Base-by-base conservation (phyloP, 345 rosid genomes). In the Eucalyptus camaldulensis region DNA sequence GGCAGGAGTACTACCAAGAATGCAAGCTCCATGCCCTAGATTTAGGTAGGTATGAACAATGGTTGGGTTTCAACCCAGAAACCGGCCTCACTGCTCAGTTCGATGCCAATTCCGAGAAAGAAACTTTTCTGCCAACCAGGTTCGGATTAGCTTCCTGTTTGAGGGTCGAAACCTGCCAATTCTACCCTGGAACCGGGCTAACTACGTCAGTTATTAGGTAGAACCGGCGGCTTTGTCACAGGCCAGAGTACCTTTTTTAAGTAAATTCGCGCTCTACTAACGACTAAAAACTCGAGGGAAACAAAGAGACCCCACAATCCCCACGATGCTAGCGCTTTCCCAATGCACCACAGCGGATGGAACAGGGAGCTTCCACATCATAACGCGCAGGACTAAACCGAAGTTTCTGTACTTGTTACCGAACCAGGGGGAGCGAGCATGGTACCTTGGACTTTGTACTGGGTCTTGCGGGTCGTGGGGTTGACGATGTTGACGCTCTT, bases 401-500 rank as follows among this genome's bases (percentile, higher is more conserved):
- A 45, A 53, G 58, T 29, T 49, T 5, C 58, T 53, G 33, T 49
- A 2, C 19, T 13, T 7, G 54, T 16, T 16, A 69, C 22, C 5
- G 33, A 49, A 24, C 51, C 47, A 16, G 43, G n/a, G n/a, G 51
- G 16, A 87, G 58, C 49, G 67, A 86, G 76, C 10, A 60, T 89
- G 3, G 3, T 86, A 98, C 99, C 99, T 96, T 97, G 99, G 94
- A 98, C 99, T 91, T 94, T 97, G 95, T 94, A 98, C 90, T 96
- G 99, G 86, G 96, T 96, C 88, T 94, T 97, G 80, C 97, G 94
- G 4, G 98, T 97, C 4, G 97, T 88, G 2, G 99, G 99, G 90
- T 98, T 98, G 90, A 97, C 88, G 89, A 98, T 98, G 69, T 97
- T 88, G 13, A 97, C 99, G 90, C 89, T 92, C 92, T 97, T 98